Conservation (phyloP, 225 moss, liverwort and hornwort species). For the Thuidium tamariscinum region DNA sequence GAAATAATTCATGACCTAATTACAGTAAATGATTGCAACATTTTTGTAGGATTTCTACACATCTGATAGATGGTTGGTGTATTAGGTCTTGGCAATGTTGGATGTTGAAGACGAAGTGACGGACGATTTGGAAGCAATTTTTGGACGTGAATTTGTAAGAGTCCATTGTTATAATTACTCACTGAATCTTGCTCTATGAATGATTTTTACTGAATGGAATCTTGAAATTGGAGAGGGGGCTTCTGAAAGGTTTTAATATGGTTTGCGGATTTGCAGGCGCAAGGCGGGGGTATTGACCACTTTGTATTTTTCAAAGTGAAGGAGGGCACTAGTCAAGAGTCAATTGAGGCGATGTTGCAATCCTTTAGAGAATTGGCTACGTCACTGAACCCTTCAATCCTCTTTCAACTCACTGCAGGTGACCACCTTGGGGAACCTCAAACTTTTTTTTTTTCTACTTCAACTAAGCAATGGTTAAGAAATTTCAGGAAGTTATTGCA, state of each 20-base stretch:
- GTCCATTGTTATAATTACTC: background rate
- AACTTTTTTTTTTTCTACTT: background rate
- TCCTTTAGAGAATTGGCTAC: constrained; percentile 28
- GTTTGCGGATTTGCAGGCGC: constrained; percentile 28
- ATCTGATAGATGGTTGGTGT: background rate
- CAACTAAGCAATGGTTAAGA: background rate
- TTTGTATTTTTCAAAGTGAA: constrained; percentile 56
- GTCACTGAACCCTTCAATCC: constrained; percentile 18
- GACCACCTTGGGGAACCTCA: background rate
- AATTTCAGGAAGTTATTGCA: background rate
- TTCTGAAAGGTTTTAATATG: background rate
- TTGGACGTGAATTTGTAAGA: constrained; percentile 81
- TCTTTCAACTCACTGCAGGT: constrained; percentile 84
- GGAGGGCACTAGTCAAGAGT: constrained; percentile 35
- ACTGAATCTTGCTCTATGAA: background rate
- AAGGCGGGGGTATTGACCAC: constrained; percentile 67
- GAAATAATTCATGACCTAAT: background rate
- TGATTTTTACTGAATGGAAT: background rate
- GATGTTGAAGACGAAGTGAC: constrained; percentile 74
- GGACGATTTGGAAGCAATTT: constrained; percentile 68
- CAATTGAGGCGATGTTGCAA: constrained; percentile 40
- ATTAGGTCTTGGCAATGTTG: constrained; percentile 46
- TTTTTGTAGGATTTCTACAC: background rate
- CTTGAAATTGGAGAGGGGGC: background rate
- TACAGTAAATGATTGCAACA: background rate